Evolutionary conservation across 176 grass and related monocot species (phyloP).

Genomic region (Panicum miliaceum): DNA sequence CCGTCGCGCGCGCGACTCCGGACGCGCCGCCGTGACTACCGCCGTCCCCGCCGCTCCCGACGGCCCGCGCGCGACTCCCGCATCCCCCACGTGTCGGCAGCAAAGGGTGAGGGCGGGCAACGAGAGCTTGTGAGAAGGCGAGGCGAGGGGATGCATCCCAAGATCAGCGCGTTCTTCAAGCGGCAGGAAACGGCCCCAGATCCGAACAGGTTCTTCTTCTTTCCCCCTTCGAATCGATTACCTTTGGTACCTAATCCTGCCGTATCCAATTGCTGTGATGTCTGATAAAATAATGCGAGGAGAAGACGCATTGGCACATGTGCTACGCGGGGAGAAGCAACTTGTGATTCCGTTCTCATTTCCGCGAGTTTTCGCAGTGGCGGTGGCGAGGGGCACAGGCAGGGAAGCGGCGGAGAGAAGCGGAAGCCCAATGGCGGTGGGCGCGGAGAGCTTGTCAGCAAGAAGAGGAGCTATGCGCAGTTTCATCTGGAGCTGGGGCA

Average conservation of each 20-base stretch:
- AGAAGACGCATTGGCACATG: neutral
- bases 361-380: conserved; percentile 4
- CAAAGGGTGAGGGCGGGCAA: too few relatives aligned
- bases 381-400: neutral
- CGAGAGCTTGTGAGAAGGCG: too few relatives aligned
- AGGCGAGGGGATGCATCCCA: conserved; percentile 52
- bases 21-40: too few relatives aligned
- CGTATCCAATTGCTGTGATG: neutral
- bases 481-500: conserved; percentile 94
- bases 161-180: conserved; percentile 79
- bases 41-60: too few relatives aligned
- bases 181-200: conserved; percentile 11
- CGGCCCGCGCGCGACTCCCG: too few relatives aligned
- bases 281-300: neutral
- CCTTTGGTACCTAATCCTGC: neutral
- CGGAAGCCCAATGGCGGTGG: neutral
- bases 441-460: conserved; percentile 56
- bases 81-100: too few relatives aligned
- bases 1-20: too few relatives aligned
- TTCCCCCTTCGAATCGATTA: neutral
- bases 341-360: neutral
- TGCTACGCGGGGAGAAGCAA: too few relatives aligned
- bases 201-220: conserved; percentile 35
- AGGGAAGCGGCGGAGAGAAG: conserved; percentile 1
- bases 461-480: conserved; percentile 83